phyloP scores from a whole-genome alignment of 2,329 filamentous ascomycete species.

The Curvularia lunata region DNA sequence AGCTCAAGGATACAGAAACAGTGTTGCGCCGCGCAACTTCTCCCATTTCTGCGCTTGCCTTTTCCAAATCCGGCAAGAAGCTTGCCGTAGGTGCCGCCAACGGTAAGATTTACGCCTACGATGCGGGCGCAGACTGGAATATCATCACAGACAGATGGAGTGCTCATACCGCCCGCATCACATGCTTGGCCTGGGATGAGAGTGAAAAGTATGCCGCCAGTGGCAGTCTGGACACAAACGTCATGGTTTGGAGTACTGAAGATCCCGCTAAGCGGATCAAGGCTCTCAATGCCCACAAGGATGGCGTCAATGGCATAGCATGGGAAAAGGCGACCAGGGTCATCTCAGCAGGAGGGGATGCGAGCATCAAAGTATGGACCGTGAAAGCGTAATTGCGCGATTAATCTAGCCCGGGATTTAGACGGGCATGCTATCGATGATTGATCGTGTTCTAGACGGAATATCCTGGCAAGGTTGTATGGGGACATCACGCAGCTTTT shows the following conservation, averaged over 20 bases:
- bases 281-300: slow-evolving; percentile 89
- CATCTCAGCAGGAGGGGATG: slow-evolving; percentile 83
- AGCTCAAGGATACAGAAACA: slow-evolving; percentile 59
- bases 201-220: slow-evolving; percentile 78
- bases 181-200: slow-evolving; percentile 76
- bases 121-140: slow-evolving; percentile 65
- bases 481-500: background rate
- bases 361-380: slow-evolving; percentile 86
- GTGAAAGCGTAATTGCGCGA: slow-evolving; percentile 30
- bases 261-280: slow-evolving; percentile 86
- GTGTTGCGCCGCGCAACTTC: slow-evolving; percentile 73
- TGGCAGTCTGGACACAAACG: slow-evolving; percentile 86
- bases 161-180: slow-evolving; percentile 72
- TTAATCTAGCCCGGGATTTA: background rate
- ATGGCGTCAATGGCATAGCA: slow-evolving; percentile 85
- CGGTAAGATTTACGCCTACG: slow-evolving; percentile 88
- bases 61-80: slow-evolving; percentile 77
- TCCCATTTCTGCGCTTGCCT: slow-evolving; percentile 78
- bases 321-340: slow-evolving; percentile 74
- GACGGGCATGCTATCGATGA: background rate
- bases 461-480: background rate
- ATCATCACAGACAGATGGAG: slow-evolving; percentile 82
- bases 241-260: slow-evolving; percentile 87
- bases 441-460: slow-evolving; percentile 2
- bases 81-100: slow-evolving; percentile 82